Base-by-base conservation (phyloP, 805 yeast species). In the Brettanomyces custersianus region DNA sequence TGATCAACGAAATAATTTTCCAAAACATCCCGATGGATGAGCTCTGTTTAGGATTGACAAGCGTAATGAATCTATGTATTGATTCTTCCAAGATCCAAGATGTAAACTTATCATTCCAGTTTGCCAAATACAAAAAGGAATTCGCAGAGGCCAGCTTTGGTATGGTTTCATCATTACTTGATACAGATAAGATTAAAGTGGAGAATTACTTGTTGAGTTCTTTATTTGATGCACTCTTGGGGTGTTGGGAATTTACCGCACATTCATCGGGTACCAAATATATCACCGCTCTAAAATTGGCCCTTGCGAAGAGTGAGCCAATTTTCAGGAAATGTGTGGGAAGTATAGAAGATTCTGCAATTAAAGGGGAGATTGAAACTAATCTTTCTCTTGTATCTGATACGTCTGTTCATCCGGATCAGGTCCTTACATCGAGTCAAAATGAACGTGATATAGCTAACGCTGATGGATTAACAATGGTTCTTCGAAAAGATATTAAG, bases 391-490 rank as follows among this genome's bases (percentile, higher is more conserved):
- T 29, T 22, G 10, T 26, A n/a, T 7, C 7, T n/a, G 16, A n/a
- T 10, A 9, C 10, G 7, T 7, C 9, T 26, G n/a, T n/a, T n/a
- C n/a, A n/a, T n/a, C n/a, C n/a, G n/a, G n/a, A 13, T 28, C 19
- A 33, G 31, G 11, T 10, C 5, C 21, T 31, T 11, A 13, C 20
- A 20, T 18, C n/a, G n/a, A n/a, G n/a, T n/a, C n/a, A n/a, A n/a
- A n/a, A n/a, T n/a, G n/a, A n/a, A n/a, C n/a, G n/a, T n/a, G n/a
- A n/a, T n/a, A n/a, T n/a, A 8, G 38, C 35, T 9, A 41, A 46
- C 36, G 52, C 46, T 9, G 58, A 52, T 37, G 57, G 53, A 5
- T 38, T 56, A 38, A 56, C 61, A 2, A 52, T 48, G 48, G 46
- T 55, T 18, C 35, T 54, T 11, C 54, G 52, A 2, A 45, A 37